Conservation (phyloP, 257 asterid species). For the Perilla frutescens region DNA sequence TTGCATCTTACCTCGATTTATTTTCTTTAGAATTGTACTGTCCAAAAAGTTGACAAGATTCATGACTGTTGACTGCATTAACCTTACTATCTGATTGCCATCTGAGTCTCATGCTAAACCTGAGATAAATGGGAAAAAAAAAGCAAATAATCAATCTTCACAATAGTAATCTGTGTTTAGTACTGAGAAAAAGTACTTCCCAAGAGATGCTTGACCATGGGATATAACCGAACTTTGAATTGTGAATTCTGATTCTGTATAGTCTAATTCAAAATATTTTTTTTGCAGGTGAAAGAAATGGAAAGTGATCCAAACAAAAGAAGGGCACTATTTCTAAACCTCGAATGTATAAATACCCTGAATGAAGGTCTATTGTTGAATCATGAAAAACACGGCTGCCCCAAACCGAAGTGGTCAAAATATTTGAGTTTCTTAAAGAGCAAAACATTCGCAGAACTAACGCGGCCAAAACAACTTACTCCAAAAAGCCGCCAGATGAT, state of each 20-base stretch:
- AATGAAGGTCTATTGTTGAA: slow-evolving; percentile 85
- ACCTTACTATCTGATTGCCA: no score
- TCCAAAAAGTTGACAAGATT: background rate
- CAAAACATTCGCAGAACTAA: slow-evolving; percentile 74
- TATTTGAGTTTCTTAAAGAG: slow-evolving; percentile 88
- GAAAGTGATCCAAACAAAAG: slow-evolving; percentile 67
- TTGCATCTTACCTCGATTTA: background rate
- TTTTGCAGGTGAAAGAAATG: slow-evolving; percentile 67
- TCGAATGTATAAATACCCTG: slow-evolving; percentile 83
- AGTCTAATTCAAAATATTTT: background rate
- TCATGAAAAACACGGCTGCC: slow-evolving; percentile 80
- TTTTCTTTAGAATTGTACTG: background rate
- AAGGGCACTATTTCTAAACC: slow-evolving; percentile 64
- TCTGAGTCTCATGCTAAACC: background rate
- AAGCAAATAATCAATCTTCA: slow-evolving; percentile 5
- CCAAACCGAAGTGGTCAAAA: slow-evolving; percentile 85
- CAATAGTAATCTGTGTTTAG: background rate
- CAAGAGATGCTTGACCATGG: background rate
- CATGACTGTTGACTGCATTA: background rate
- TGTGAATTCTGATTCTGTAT: background rate
- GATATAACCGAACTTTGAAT: background rate
- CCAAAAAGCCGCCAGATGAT: slow-evolving; percentile 67
- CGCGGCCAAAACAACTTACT: slow-evolving; percentile 66
- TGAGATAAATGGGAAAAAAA: background rate
- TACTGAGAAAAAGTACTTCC: background rate